Evolutionary conservation across 495 filamentous ascomycete genomes (phyloP), one percentile per base, ranked within the genome.

Genomic region (Opeltia flavorubescens): DNA sequence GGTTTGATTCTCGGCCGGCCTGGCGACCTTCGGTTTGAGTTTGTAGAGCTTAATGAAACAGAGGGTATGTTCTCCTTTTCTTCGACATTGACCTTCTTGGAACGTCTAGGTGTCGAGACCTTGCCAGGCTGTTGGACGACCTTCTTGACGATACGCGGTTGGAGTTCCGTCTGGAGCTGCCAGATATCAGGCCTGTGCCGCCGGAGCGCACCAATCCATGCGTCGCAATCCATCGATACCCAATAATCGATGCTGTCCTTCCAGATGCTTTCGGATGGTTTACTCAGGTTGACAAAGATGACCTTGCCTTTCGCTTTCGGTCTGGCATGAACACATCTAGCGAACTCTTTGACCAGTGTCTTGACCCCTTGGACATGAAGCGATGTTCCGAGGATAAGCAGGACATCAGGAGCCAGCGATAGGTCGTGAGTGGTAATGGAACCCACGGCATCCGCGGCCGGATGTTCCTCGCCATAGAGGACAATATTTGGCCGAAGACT

Each of bases 201-300:
- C 50, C 71, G 74, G 48, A 83, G 56, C 46, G 79, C 72, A 21
- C 63, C 59, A 12, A 83, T 78, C 78, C 79, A 84, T n/a, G 64
- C 69, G 48, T 84, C 80, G 43, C 80, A 84, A 47, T 84, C 80
- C 77, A 78, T 82, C 25, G 77, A 68, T 2, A 84, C 68, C 70
- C 77, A 81, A 36, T 75, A 78, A 55, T 84, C 80, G 43, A 84
- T 74, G 1, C 81, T 62, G 41, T 80, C 77, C 1, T 75, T 71
- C 80, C 80, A 84, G 1, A 66, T 68, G 50, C 79, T 83, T 44
- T 81, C 76, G 0, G 80, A 65, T 0, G 79, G 78, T 44, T 78
- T 80, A 0, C 79, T 78, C 15, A 77, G 67, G 59, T 84, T 84
- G 44, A 84, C 72, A 56, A 83, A 82, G 17, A 84, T 59, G 1